Percentiles rank a stretch among this genome's conserved stretches.
These are phyloP conservation scores for Yamadazyma blattariae DNA, from an alignment of 1,139 yeast species.

Conservation along the genomic window DNA sequence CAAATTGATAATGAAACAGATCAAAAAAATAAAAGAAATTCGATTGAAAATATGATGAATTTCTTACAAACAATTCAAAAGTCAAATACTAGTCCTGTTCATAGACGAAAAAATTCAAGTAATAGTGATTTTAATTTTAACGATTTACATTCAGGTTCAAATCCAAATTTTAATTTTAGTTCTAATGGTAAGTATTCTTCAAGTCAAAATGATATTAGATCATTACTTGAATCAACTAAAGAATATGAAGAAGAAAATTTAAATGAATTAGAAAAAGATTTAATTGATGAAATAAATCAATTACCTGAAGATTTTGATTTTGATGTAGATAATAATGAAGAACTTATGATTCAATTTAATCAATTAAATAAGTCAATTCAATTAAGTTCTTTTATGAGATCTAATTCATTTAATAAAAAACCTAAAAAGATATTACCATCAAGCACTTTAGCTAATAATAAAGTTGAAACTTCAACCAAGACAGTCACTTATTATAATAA, in stretches of 20 bases:
- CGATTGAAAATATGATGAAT: slow-evolving; percentile 18
- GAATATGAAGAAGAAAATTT: slow-evolving; percentile 10
- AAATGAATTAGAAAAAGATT: slow-evolving; percentile 30
- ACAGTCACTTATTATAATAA: slow-evolving; percentile 53
- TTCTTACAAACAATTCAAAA: slow-evolving; percentile 15
- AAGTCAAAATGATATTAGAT: background rate
- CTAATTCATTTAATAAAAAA: slow-evolving; percentile 37
- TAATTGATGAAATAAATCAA: slow-evolving; percentile 53
- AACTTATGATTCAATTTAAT: slow-evolving; percentile 11
- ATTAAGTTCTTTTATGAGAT: slow-evolving; percentile 19
- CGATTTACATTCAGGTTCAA: no score
- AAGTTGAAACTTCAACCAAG: slow-evolving; percentile 47
- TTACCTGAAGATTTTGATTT: slow-evolving; percentile 62
- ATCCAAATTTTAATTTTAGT: background rate
- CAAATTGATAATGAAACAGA: slow-evolving; percentile 12
- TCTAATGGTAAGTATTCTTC: background rate
- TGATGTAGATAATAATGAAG: slow-evolving; percentile 23
- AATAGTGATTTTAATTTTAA: slow-evolving; percentile 1
- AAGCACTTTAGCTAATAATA: slow-evolving; percentile 23
- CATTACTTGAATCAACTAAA: slow-evolving; percentile 1
- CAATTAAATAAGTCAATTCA: slow-evolving; percentile 11
- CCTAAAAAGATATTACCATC: slow-evolving; percentile 27
- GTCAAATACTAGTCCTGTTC: slow-evolving; percentile 1
- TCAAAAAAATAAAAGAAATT: slow-evolving; percentile 13
- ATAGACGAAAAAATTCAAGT: background rate